Percentiles rank a stretch among this genome's conserved stretches.
Conservation (phyloP, 495 filamentous ascomycete genomes). For the Penicillium pancosmium region DNA sequence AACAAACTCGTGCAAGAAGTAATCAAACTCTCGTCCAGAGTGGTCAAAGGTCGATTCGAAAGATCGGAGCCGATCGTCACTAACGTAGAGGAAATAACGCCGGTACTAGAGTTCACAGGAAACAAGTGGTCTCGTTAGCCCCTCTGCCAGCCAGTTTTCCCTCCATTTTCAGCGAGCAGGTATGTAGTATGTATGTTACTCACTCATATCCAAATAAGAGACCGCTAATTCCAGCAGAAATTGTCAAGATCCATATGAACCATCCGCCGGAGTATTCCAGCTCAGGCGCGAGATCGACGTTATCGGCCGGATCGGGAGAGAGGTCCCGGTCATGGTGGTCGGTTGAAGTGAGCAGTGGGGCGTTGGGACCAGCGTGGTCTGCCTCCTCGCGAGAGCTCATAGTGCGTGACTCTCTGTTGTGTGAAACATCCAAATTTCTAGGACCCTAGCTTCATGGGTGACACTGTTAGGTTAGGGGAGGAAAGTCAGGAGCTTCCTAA, state of each 20-base stretch:
- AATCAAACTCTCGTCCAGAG: slow-evolving; percentile 80
- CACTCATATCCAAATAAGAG: slow-evolving; percentile 86
- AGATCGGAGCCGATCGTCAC: slow-evolving; percentile 77
- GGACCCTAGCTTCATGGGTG: neutral
- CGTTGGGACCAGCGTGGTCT: slow-evolving; percentile 28
- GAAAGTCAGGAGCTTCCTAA: neutral
- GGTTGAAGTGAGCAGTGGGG: slow-evolving; percentile 33
- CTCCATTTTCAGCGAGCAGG: neutral
- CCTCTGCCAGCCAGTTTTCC: neutral
- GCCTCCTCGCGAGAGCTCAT: slow-evolving; percentile 33
- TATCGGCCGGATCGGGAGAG: slow-evolving; percentile 14
- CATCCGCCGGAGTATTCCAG: slow-evolving; percentile 31
- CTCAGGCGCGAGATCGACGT: slow-evolving; percentile 16
- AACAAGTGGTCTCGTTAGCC: slow-evolving; percentile 12
- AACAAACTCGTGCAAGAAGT: slow-evolving; percentile 81
- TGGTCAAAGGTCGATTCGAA: slow-evolving; percentile 65
- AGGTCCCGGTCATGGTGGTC: slow-evolving; percentile 5
- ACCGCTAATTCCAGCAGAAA: slow-evolving; percentile 82
- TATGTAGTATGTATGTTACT: slow-evolving; percentile 7
- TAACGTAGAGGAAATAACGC: slow-evolving; percentile 86
- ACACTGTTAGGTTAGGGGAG: neutral
- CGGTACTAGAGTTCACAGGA: slow-evolving; percentile 60
- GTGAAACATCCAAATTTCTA: too few species aligned
- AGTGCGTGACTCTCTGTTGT: slow-evolving; percentile 6
- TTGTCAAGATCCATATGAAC: slow-evolving; percentile 75